Evolutionary conservation across 78 protist genomes (phyloP).

Genomic region (Dictyostelium citrinum): DNA sequence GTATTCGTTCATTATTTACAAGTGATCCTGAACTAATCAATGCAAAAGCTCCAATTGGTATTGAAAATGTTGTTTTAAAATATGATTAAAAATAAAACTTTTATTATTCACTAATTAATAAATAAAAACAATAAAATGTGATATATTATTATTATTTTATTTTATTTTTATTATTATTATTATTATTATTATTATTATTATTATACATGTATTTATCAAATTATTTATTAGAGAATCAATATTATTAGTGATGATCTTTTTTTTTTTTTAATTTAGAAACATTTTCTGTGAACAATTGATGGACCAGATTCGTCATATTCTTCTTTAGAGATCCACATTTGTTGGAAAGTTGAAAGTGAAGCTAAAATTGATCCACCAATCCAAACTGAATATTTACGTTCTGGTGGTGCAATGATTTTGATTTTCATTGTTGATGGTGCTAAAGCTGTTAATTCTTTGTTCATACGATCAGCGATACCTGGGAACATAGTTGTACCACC

Average conservation of each 20-base stretch:
- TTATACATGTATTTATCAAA: too few species aligned
- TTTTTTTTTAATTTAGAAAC: too few species aligned
- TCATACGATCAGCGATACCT: constrained; percentile 68
- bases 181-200: too few species aligned
- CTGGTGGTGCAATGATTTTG: constrained; percentile 83
- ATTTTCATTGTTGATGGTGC: constrained; percentile 72
- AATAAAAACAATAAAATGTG: too few species aligned
- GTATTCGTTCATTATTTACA: neutral
- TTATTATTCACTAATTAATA: neutral
- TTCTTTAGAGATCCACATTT: constrained; percentile 84
- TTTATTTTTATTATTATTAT: too few species aligned
- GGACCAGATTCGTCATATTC: constrained; percentile 41
- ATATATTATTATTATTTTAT: too few species aligned
- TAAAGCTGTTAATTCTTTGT: constrained; percentile 50
- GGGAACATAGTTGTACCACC: constrained; percentile 69
- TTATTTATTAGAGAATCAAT: too few species aligned
- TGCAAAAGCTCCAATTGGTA: neutral
- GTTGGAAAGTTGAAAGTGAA: constrained; percentile 76
- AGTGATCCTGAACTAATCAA: neutral
- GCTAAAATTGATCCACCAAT: constrained; percentile 91
- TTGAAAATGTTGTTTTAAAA: neutral
- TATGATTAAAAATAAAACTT: neutral
- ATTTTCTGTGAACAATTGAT: neutral
- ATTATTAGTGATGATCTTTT: too few species aligned
- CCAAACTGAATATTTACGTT: constrained; percentile 85